A percentile compares a stretch with the other conserved stretches of the same genome.
phyloP scores from a whole-genome alignment of 2,329 filamentous ascomycete species.

The Cadophora gregata region DNA sequence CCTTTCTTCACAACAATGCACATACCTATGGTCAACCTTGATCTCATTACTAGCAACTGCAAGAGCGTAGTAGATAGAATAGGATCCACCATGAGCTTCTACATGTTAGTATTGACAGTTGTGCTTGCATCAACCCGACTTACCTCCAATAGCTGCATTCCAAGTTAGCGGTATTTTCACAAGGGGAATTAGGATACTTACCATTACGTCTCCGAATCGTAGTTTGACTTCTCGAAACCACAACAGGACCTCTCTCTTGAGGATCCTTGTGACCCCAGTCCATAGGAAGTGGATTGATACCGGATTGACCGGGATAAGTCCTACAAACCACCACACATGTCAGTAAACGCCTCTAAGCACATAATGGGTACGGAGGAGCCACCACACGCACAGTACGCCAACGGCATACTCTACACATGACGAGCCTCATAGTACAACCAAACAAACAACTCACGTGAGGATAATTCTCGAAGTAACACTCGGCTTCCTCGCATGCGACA shows the following conservation, averaged over 20 bases:
- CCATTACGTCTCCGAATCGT: constrained; percentile 84
- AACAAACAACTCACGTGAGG: constrained; percentile 54
- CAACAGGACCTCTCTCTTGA: constrained; percentile 79
- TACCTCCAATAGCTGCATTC: constrained; percentile 62
- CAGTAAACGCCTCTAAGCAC: constrained; percentile 13
- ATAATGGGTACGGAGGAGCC: neutral
- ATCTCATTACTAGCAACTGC: constrained; percentile 92
- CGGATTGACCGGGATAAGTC: constrained; percentile 92
- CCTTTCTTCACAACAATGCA: neutral
- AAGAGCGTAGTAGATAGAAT: constrained; percentile 93
- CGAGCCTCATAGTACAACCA: neutral
- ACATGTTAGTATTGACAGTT: neutral
- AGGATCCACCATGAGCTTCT: constrained; percentile 84
- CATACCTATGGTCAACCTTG: constrained; percentile 74
- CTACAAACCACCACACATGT: constrained; percentile 45
- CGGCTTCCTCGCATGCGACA: constrained; percentile 39
- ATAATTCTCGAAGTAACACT: constrained; percentile 64
- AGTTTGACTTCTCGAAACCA: constrained; percentile 77
- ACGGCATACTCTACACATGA: neutral
- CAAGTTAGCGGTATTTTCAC: constrained; percentile 44
- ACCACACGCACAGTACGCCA: neutral
- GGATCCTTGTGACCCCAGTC: constrained; percentile 85
- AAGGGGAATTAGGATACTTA: constrained; percentile 48
- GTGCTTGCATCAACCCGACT: constrained; percentile 33
- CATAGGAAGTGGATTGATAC: constrained; percentile 88